phyloP scores from a whole-genome alignment of 441 rosid genomes.

The Populus hybrid region DNA sequence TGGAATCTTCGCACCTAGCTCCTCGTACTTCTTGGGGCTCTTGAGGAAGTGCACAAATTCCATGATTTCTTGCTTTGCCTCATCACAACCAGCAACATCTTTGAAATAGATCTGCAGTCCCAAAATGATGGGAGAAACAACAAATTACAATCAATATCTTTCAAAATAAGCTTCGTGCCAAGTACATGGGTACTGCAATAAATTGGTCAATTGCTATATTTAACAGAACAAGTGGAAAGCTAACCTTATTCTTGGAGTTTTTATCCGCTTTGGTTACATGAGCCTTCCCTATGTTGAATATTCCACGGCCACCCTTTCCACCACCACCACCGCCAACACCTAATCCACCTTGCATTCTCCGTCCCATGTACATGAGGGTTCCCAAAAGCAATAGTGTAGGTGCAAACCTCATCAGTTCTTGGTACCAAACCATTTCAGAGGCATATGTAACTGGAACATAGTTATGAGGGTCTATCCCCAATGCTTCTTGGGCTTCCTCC shows the following conservation, averaged over 20 bases:
- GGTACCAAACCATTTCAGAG: slow-evolving; percentile 49
- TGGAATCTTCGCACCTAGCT: slow-evolving; percentile 67
- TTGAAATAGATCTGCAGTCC: slow-evolving; percentile 50
- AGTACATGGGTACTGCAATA: background rate
- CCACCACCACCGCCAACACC: slow-evolving; percentile 53
- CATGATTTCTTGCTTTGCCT: slow-evolving; percentile 77
- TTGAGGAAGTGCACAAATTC: slow-evolving; percentile 77
- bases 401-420: slow-evolving; percentile 50
- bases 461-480: slow-evolving; percentile 54
- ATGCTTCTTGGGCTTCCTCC: slow-evolving; percentile 64
- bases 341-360: slow-evolving; percentile 51
- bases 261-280: slow-evolving; percentile 57
- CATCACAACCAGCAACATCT: slow-evolving; percentile 77
- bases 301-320: slow-evolving; percentile 54
- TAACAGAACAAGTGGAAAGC: slow-evolving; percentile 2
- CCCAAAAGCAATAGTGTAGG: slow-evolving; percentile 55
- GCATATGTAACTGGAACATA: slow-evolving; percentile 54
- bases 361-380: slow-evolving; percentile 48
- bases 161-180: background rate
- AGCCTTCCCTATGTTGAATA: slow-evolving; percentile 66
- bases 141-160: background rate
- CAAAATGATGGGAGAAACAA: background rate
- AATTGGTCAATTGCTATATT: background rate
- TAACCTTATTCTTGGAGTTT: slow-evolving; percentile 61
- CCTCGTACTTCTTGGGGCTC: slow-evolving; percentile 70